Evolutionary conservation across 2,329 filamentous ascomycete genomes (phyloP), one percentile per base, ranked within the genome.

Genomic region (Nemania sp.): DNA sequence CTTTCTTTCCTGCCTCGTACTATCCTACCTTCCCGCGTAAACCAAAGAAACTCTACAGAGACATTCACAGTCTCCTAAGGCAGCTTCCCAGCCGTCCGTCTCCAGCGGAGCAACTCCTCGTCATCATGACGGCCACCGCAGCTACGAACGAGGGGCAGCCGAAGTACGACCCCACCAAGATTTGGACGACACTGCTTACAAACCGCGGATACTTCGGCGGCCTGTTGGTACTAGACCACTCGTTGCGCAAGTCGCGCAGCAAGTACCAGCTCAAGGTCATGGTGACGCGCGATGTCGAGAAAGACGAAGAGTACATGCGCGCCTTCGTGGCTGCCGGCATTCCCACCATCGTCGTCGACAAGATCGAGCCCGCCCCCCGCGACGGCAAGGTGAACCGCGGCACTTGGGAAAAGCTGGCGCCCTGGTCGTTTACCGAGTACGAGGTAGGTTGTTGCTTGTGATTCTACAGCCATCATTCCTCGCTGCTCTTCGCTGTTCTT

Each of bases 401-500:
- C 6, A 69, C 67, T 22, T 71, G 68, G 68, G 67, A 70, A 62
- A 71, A 71, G 64, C 63, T 70, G 30, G 68, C 68, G 8, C 68
- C 68, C 6, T 67, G 65, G 61, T 60, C 62, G 3, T 68, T 69
- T 49, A 66, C 63, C 22, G 64, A 68, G 50, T 68, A 67, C 45
- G 59, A 69, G 66, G 65, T 68, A 63, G 36, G 63, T 52, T 39
- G 12, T n/a, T n/a, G n/a, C n/a, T n/a, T n/a, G n/a, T n/a, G n/a
- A n/a, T n/a, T n/a, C 6, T n/a, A 37, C 34, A 24, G 6, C 26
- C 26, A 8, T 37, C 43, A 15, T 49, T 11, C n/a, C 15, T 2
- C 7, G 15, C 30, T 40, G n/a, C n/a, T n/a, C n/a, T n/a, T 33
- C 28, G 33, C 26, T 46, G 31, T 22, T 20, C 42, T 43, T 40